phyloP scores from a whole-genome alignment of 2,329 filamentous ascomycete species.

The Alternaria gaisen region DNA sequence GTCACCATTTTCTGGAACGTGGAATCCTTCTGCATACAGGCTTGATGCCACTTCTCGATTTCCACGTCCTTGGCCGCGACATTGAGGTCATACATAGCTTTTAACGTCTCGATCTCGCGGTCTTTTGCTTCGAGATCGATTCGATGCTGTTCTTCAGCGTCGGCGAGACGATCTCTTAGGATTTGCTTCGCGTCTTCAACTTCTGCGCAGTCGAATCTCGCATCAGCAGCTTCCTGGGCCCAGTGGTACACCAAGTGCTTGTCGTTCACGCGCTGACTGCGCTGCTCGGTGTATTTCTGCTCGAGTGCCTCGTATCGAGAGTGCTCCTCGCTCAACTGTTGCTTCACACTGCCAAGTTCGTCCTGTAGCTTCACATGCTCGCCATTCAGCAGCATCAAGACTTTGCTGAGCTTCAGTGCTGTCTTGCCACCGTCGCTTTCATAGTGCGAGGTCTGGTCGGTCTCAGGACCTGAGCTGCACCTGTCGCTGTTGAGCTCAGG shows the following conservation, averaged over 20 bases:
- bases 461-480: not conserved
- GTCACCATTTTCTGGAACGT: not conserved
- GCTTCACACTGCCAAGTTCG: not conserved
- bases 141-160: not conserved
- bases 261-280: not conserved
- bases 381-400: not conserved
- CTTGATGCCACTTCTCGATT: not conserved
- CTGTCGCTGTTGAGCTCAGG: not conserved
- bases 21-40: not conserved
- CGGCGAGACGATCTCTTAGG: not conserved
- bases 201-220: not conserved
- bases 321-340: not conserved
- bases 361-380: not conserved
- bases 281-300: slow-evolving; percentile 1
- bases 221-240: not conserved
- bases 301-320: not conserved
- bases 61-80: not conserved
- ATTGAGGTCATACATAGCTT: not conserved
- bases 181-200: not conserved
- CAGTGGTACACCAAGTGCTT: slow-evolving; percentile 1
- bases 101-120: not conserved
- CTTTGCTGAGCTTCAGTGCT: not conserved
- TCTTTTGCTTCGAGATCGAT: not conserved
- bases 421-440: not conserved
- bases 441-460: not conserved